Evolutionary conservation across 768 basidiomycete genomes (phyloP), one percentile per base, ranked within the genome.

Genomic region (Tylopilus sp.): DNA sequence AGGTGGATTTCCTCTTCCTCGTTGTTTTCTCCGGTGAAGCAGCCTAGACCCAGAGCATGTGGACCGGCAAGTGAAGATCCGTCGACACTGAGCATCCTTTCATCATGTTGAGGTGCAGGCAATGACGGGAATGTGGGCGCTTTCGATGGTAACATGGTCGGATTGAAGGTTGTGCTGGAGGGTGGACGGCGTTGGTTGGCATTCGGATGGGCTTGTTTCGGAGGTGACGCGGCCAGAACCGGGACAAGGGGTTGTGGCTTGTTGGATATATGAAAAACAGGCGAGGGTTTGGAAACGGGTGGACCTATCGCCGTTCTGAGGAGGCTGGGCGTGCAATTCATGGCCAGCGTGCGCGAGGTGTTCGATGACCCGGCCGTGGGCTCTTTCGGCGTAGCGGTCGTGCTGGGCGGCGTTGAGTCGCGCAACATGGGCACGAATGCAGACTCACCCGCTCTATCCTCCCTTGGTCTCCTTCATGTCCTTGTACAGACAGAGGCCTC

Each of bases 1-100:
- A 19, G 49, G 17, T 40, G 59, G 3, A 38, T 46, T 10, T 54
- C 59, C 4, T 52, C 59, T 29, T 68, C 65, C 12, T 64, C 68
- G 10, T 65, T 65, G 19, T 62, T 64, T 6, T 73, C 71, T 1
- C 58, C 55, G 56, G 75, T 74, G 59, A 85, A 78, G 84, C 84
- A 82, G 34, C 78, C 74, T 41, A 83, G 64, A 19, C 84, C 85
- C 59, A 85, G 81, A 54, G 83, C 76, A 62, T 85, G 86, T 1
- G 89, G 89, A 64, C 91, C 91, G 17, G 84, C 82, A 17, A 92
- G 76, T 0, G 91, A 91, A 0, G 88, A 90, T 5, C 91, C 91
- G 55, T 93, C 92, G 19, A 87, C 69, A 61, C 89, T 89, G 45
- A 92, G 76, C 81, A 92, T 82, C 61, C 76, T 83, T 68, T 93